Evolutionary conservation across 331 rosid genomes (phyloP).

Genomic region (Pyracantha coccinea): DNA sequence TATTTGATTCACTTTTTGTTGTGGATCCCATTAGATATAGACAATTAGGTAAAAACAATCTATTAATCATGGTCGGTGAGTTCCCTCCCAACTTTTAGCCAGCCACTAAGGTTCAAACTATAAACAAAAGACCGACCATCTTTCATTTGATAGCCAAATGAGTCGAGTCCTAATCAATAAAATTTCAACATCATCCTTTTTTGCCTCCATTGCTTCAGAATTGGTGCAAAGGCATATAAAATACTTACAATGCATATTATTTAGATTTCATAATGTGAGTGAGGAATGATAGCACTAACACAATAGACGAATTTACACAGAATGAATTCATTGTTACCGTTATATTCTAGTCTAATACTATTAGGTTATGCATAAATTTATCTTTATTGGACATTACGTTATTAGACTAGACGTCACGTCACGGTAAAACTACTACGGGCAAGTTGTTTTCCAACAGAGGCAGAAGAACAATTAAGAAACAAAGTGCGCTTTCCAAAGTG

Average conservation of each 20-base stretch:
- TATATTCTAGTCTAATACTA: too few species aligned
- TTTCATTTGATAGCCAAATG: not conserved
- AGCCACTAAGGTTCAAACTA: not conserved
- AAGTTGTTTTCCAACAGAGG: not conserved
- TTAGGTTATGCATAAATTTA: too few species aligned
- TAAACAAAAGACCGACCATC: not conserved
- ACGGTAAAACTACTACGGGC: too few species aligned
- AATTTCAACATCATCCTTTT: not conserved
- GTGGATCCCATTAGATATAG: not conserved
- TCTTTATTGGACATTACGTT: too few species aligned
- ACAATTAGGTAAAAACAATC: not conserved
- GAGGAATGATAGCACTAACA: not conserved
- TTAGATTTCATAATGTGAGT: not conserved
- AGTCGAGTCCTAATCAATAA: not conserved
- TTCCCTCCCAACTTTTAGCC: not conserved
- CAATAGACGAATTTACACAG: fast-evolving
- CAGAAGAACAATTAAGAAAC: constrained; percentile 42
- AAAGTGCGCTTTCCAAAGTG: constrained; percentile 48
- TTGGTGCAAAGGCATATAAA: not conserved
- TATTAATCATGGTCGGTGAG: not conserved
- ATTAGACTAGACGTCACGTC: too few species aligned
- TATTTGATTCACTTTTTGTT: too few species aligned
- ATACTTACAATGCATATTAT: not conserved
- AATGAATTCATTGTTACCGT: not conserved
- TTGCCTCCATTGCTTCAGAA: not conserved